phyloP scores from a whole-genome alignment of 345 rosid genomes.

The Euclidium syriacum region DNA sequence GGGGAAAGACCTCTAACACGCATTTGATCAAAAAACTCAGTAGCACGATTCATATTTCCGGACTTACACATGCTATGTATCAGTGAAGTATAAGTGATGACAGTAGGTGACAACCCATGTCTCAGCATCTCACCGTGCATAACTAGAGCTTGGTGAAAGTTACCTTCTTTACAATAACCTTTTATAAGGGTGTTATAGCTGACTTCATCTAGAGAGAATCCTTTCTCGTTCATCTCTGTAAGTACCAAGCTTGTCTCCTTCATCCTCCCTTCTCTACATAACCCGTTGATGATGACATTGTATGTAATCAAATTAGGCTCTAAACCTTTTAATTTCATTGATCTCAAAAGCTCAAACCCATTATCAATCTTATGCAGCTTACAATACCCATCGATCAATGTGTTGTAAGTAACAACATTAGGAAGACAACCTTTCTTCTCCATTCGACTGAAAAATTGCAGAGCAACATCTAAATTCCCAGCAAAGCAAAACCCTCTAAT shows the following conservation, averaged over 20 bases:
- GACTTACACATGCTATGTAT: constrained; percentile 79
- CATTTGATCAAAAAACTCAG: constrained; percentile 81
- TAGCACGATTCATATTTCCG: constrained; percentile 74
- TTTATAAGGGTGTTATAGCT: constrained; percentile 76
- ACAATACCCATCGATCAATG: constrained; percentile 63
- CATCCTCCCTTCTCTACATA: constrained; percentile 73
- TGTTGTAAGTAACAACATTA: constrained; percentile 84
- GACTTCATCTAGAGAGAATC: constrained; percentile 69
- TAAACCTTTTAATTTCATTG: constrained; percentile 56
- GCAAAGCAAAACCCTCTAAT: constrained; percentile 72
- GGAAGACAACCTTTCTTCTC: constrained; percentile 64
- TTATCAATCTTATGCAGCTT: constrained; percentile 56
- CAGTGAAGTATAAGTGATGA: constrained; percentile 75
- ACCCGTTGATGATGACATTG: constrained; percentile 69
- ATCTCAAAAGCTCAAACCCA: constrained; percentile 47
- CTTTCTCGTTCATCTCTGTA: constrained; percentile 48
- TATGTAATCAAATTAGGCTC: constrained; percentile 78
- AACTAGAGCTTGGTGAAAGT: constrained; percentile 79
- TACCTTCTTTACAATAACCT: constrained; percentile 74
- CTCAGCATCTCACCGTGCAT: constrained; percentile 68
- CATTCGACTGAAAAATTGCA: constrained; percentile 48
- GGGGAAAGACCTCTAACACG: constrained; percentile 69
- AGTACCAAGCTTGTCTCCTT: constrained; percentile 56
- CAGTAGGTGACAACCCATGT: constrained; percentile 76
- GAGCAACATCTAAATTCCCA: constrained; percentile 68